Evolutionary conservation across 2,329 filamentous ascomycete genomes (phyloP).

Genomic region (Verticillium klebahnii): DNA sequence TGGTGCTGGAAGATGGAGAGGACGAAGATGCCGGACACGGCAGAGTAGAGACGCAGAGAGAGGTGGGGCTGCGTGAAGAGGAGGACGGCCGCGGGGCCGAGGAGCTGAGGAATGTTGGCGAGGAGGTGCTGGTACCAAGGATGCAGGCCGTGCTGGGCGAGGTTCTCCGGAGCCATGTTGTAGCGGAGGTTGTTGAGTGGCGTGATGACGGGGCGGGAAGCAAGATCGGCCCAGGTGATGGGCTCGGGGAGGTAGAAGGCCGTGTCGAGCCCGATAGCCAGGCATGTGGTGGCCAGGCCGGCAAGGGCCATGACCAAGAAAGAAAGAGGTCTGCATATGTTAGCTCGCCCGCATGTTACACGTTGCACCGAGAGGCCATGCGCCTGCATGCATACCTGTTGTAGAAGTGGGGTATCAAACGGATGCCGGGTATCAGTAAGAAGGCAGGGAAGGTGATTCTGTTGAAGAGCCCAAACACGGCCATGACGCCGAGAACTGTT

Average conservation of each 20-base stretch:
- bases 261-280: constrained; percentile 81
- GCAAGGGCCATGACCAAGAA: constrained; percentile 61
- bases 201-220: constrained; percentile 64
- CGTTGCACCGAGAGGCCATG: background rate
- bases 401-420: constrained; percentile 79
- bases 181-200: constrained; percentile 75
- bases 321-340: constrained; percentile 45
- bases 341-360: background rate
- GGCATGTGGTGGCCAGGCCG: constrained; percentile 60
- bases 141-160: constrained; percentile 72
- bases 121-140: constrained; percentile 74
- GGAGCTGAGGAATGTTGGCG: constrained; percentile 65
- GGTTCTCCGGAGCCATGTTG: constrained; percentile 65
- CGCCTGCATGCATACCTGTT: constrained; percentile 64
- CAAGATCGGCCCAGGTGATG: constrained; percentile 60
- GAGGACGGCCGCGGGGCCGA: constrained; percentile 64
- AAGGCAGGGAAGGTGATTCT: constrained; percentile 97
- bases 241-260: constrained; percentile 68
- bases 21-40: constrained; percentile 64
- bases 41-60: constrained; percentile 65
- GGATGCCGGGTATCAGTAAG: constrained; percentile 75
- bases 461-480: constrained; percentile 88
- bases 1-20: constrained; percentile 75
- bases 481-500: constrained; percentile 72
- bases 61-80: constrained; percentile 53